Evolutionary conservation across 345 rosid species (phyloP), one percentile per base, ranked within the genome.

Genomic region (Angophora floribunda): DNA sequence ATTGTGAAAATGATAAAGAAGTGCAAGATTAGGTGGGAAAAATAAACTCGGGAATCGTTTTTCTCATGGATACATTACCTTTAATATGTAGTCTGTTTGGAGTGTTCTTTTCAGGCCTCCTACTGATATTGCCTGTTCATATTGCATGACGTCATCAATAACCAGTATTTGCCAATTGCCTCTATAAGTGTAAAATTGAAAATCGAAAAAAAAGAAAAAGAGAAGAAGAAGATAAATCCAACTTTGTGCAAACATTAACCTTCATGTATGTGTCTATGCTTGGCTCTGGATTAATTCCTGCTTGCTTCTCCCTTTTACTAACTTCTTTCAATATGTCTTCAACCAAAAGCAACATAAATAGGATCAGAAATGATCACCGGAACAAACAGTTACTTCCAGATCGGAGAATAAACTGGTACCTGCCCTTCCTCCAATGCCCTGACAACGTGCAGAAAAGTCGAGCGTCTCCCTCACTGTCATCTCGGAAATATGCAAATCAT

Each of bases 381-480:
- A 11, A 10, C 8, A 79, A 47, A 55, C 13, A 22, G 49, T 24
- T 1, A 45, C 53, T 41, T 51, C 59, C 45, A 13, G 1, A 19
- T 50, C 7, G 28, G 45, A 36, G 70, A 52, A 55, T 17, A 9
- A 45, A 14, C 4, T 32, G 22, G 55, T 89, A 90, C 92, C 92
- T 44, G 78, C 70, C 86, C 95, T 89, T 92, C 91, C 89, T 87
- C 95, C 95, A n/a, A 93, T 89, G 7, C 95, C 95, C 87, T 94
- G 95, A 86, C 93, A 94, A 53, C 93, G 92, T 30, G 95, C 93
- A 47, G 96, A 94, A 89, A 92, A 94, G 88, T 94, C 93, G 45
- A 94, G 79, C 26, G 97, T 93, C 89, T 95, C 97, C 89, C 95
- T 94, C 21, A 95, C 96, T 24, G 96, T 93, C 94, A 95, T 92